Conservation (phyloP, 2,329 filamentous ascomycete genomes). For the Colletotrichum navitas region DNA sequence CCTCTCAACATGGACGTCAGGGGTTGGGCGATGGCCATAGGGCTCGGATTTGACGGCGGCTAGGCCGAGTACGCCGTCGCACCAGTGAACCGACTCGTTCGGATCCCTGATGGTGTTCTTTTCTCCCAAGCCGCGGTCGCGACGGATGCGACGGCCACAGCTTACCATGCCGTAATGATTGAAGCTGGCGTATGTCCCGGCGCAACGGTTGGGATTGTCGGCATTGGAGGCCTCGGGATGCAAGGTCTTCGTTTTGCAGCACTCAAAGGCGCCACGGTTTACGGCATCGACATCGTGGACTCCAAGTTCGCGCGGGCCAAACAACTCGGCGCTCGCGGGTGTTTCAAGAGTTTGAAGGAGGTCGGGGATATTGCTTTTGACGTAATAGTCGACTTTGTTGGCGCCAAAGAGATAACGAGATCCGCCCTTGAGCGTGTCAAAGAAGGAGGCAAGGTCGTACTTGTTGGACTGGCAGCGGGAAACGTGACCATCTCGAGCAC, state of each 20-base stretch:
- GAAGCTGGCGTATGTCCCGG: slow-evolving; percentile 50
- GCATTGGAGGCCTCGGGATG: slow-evolving; percentile 54
- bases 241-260: slow-evolving; percentile 6
- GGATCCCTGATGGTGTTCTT: slow-evolving; percentile 41
- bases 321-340: slow-evolving; percentile 9
- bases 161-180: slow-evolving; percentile 54
- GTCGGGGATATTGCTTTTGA: slow-evolving; percentile 2
- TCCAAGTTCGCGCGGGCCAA: slow-evolving; percentile 19
- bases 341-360: neutral
- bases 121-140: slow-evolving; percentile 52
- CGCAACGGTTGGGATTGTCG: slow-evolving; percentile 55
- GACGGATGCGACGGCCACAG: slow-evolving; percentile 56
- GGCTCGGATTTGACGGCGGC: slow-evolving; percentile 23
- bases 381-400: slow-evolving; percentile 23
- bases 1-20: neutral
- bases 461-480: slow-evolving; percentile 8
- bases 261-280: slow-evolving; percentile 26
- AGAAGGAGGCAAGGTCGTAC: slow-evolving; percentile 27
- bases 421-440: slow-evolving; percentile 11
- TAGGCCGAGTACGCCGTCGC: slow-evolving; percentile 19
- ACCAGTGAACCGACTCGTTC: neutral
- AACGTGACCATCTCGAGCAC: slow-evolving; percentile 1
- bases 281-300: slow-evolving; percentile 22
- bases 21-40: slow-evolving; percentile 2
- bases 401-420: neutral